Base-by-base conservation (phyloP, 2,329 filamentous ascomycete species). In the Teratosphaeria viscida region DNA sequence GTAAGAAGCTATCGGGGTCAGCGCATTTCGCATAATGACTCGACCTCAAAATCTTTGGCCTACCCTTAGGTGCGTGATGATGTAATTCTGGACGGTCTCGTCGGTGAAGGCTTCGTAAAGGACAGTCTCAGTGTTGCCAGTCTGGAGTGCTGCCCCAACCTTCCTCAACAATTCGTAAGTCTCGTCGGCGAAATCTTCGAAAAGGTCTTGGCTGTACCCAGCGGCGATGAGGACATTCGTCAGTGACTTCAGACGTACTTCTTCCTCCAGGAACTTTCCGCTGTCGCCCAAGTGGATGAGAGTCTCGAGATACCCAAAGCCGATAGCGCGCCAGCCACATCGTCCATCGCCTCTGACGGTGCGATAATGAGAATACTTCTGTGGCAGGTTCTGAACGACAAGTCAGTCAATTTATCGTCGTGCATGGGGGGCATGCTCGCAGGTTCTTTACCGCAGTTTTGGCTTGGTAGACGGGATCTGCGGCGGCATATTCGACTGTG, bases 321-420 rank as follows among this genome's bases (percentile, higher is more conserved):
- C 91, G 71, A 96, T 88, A 57, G 92, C 94, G 23, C 92, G 85
- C 92, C 94, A 97, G 69, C 92, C 94, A 76, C 94, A 97, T 72
- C 95, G 95, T 61, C 94, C 94, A 76, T 97, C 92, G 57, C 94
- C 92, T 74, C 88, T 86, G 72, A 96, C 85, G 11, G 87, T 87
- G 59, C 94, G 89, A 71, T 92, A 96, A 72, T 91, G 86, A 23
- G 90, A 89, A 74, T 95, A 96, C 59, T 87, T 90, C 67, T 86
- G 81, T 6, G 91, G 88, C 58, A 99, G 81, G 23, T 86, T 82
- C 91, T 95, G 57, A 53, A 23, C 32, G 26, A 60, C 23, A 23
- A 19, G 37, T 16, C 35, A 59, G 52, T 56, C 37, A 19, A n/a
- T 26, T 29, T 26, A 37, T 32, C 14, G 35, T 12, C 27, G n/a